A percentile compares a stretch with the other conserved stretches of the same genome.
Conservation (phyloP, 129 eudicot genomes). For the Flaveria ramosissima region DNA sequence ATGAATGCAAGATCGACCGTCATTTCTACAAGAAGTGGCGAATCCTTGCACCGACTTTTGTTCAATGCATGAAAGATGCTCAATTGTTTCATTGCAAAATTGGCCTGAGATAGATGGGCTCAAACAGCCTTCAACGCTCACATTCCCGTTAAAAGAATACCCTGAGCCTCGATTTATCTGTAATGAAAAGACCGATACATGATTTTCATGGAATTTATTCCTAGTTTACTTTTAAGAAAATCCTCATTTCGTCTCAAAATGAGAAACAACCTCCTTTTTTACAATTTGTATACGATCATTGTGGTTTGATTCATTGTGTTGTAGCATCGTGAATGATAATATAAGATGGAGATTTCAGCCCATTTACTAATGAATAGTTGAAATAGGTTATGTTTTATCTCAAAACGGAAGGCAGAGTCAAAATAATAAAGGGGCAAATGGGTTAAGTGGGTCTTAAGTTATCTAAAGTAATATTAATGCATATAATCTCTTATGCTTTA, state of each 20-base stretch:
- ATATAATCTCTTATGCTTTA: neutral
- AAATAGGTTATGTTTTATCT: neutral
- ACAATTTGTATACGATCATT: neutral
- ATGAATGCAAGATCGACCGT: slow-evolving; percentile 52
- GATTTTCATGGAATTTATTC: slow-evolving; percentile 17
- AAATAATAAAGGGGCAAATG: neutral
- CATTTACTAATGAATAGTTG: neutral
- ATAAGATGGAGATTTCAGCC: neutral
- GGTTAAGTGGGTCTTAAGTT: neutral
- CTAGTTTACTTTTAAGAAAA: neutral
- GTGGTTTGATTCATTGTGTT: neutral
- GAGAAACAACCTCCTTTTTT: slow-evolving; percentile 10
- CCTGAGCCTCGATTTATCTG: slow-evolving; percentile 85
- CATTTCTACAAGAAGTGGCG: slow-evolving; percentile 55
- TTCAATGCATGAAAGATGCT: slow-evolving; percentile 64
- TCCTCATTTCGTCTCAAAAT: neutral
- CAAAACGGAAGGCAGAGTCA: neutral
- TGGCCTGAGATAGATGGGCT: slow-evolving; percentile 60
- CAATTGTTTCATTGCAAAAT: slow-evolving; percentile 78
- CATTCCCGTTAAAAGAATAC: slow-evolving; percentile 73
- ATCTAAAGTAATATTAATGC: neutral
- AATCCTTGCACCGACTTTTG: slow-evolving; percentile 46
- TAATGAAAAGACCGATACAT: slow-evolving; percentile 21
- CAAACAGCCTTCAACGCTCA: slow-evolving; percentile 78
- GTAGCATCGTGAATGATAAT: neutral